Evolutionary conservation across 208 protist genomes (phyloP).

Genomic region (Kentomonas sorsogonicus): DNA sequence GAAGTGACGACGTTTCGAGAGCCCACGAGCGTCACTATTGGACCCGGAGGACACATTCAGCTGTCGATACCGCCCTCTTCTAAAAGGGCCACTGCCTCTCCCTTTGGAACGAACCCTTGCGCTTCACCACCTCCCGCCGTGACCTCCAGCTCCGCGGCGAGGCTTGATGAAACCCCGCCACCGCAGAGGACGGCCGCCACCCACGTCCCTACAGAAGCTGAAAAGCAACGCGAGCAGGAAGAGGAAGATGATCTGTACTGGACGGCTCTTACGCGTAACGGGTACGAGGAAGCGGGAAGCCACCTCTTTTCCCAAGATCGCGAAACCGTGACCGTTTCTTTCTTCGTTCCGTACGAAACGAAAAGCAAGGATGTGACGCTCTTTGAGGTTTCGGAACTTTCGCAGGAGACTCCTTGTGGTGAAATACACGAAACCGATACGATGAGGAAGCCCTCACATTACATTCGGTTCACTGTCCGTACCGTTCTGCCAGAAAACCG

Average conservation of each 20-base stretch:
- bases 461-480: no score
- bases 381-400: slow-evolving; percentile 27
- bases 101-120: no score
- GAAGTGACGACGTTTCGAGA: slow-evolving; percentile 50
- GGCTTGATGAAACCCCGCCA: no score
- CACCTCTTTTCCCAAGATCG: slow-evolving; percentile 72
- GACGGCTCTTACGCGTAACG: slow-evolving; percentile 49
- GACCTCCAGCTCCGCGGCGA: no score
- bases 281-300: slow-evolving; percentile 41
- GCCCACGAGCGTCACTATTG: slow-evolving; percentile 59
- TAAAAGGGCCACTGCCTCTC: slow-evolving; percentile 30
- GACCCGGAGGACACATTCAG: slow-evolving; percentile 47
- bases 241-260: slow-evolving; percentile 66
- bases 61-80: no score
- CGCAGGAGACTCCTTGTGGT: neutral
- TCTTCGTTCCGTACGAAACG: slow-evolving; percentile 50
- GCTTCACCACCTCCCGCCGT: no score
- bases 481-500: no score
- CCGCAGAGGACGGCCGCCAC: neutral
- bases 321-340: slow-evolving; percentile 55
- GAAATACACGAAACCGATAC: no score
- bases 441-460: no score
- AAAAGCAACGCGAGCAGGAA: slow-evolving; percentile 10
- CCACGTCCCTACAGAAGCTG: neutral
- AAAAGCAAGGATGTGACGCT: slow-evolving; percentile 30